phyloP scores from a whole-genome alignment of 2,329 filamentous ascomycete species.

The Alternaria burnsii region DNA sequence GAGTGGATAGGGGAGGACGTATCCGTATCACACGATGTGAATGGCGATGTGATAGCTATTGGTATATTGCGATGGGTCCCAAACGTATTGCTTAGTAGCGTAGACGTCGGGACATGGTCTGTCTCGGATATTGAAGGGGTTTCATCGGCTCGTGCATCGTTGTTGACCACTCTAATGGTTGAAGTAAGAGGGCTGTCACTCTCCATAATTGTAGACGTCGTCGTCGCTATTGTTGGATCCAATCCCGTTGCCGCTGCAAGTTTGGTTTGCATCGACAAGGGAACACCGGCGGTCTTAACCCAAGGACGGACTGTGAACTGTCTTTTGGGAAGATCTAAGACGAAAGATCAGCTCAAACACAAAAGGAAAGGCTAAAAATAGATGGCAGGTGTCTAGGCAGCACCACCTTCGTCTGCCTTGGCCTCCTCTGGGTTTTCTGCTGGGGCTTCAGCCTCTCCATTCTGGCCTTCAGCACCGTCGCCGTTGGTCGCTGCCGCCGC shows the following conservation, averaged over 20 bases:
- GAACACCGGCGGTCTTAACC: slow-evolving; percentile 36
- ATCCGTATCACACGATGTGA: not conserved
- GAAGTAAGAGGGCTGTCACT: not conserved
- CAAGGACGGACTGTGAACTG: slow-evolving; percentile 39
- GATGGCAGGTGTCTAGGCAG: slow-evolving; percentile 39
- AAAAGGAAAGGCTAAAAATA: slow-evolving; percentile 19
- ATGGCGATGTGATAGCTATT: slow-evolving; percentile 5
- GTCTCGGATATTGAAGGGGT: slow-evolving; percentile 1
- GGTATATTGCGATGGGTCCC: not conserved
- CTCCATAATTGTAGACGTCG: not conserved
- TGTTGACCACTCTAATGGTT: slow-evolving; percentile 23
- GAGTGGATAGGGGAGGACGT: not conserved
- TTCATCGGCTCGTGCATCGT: not conserved
- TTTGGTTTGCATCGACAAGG: slow-evolving; percentile 26
- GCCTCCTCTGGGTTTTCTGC: slow-evolving; percentile 37
- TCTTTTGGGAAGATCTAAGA: slow-evolving; percentile 29
- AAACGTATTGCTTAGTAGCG: not conserved
- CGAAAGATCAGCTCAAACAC: slow-evolving; percentile 36
- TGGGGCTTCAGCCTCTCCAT: slow-evolving; percentile 31
- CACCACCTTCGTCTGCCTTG: slow-evolving; percentile 49
- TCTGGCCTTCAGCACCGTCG: slow-evolving; percentile 32
- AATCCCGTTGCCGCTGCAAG: slow-evolving; percentile 8
- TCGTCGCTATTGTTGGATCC: slow-evolving; percentile 12
- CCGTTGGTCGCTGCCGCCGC: slow-evolving; percentile 31
- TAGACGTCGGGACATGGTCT: not conserved